Conservation (phyloP, 2,329 filamentous ascomycete genomes). For the Cylindrodendrum hubeiense region DNA sequence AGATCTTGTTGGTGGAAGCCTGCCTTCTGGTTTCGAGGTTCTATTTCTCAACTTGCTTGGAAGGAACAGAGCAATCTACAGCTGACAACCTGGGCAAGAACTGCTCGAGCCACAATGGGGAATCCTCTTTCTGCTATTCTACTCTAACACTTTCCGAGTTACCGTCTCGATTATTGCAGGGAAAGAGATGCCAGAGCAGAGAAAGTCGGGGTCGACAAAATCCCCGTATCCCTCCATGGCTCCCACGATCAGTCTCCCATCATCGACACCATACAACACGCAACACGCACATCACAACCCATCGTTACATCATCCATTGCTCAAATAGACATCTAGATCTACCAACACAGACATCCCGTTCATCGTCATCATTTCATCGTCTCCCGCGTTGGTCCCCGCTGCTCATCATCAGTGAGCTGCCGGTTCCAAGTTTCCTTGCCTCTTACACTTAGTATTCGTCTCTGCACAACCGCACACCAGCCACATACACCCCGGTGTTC, state of each 20-base stretch:
- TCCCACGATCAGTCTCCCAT: not conserved
- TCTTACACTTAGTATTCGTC: not conserved
- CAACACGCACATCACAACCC: not conserved
- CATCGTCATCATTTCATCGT: not conserved
- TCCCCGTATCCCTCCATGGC: not conserved
- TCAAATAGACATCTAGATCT: not conserved
- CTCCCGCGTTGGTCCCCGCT: not conserved
- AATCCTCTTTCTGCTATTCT: not conserved
- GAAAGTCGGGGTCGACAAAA: not conserved
- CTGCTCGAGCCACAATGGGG: not conserved
- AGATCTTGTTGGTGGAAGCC: not conserved
- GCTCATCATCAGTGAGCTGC: not conserved
- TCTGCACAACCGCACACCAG: not conserved
- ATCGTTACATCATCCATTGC: slow-evolving; percentile 8
- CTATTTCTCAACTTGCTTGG: not conserved
- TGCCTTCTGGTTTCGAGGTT: not conserved
- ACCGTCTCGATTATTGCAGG: not conserved
- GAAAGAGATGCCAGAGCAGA: not conserved
- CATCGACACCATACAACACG: slow-evolving; percentile 5
- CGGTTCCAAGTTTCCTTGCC: not conserved
- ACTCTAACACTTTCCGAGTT: not conserved
- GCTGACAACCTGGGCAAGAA: not conserved
- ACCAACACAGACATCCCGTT: not conserved
- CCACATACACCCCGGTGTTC: not conserved
- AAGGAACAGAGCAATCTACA: not conserved